Conservation (phyloP, 371 early-diverging fungal species). For the Mycotypha africana region DNA sequence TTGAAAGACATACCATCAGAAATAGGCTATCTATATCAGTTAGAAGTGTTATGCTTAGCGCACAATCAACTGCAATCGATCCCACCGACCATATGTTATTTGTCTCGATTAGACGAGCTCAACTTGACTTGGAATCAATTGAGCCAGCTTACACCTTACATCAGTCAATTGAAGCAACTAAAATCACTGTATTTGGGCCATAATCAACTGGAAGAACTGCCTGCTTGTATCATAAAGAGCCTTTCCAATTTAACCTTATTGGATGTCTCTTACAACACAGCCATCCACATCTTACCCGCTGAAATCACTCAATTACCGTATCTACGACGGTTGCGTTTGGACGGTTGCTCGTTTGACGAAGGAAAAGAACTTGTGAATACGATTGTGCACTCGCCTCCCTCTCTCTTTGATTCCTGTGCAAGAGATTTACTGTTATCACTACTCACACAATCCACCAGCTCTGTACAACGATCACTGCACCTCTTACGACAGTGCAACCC, state of each 20-base stretch:
- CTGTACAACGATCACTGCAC: conserved; percentile 34
- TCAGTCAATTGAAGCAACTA: conserved; percentile 26
- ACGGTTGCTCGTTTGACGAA: conserved; percentile 40
- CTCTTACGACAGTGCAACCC: too few relatives aligned
- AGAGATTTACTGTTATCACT: conserved; percentile 30
- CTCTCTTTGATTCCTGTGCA: conserved; percentile 71
- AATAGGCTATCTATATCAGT: conserved; percentile 53
- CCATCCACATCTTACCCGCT: conserved; percentile 30
- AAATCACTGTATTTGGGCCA: conserved; percentile 9
- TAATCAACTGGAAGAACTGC: conserved; percentile 33
- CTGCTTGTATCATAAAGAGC: conserved; percentile 61
- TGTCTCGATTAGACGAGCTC: conserved; percentile 51
- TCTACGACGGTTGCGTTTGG: conserved; percentile 50
- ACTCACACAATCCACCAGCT: not conserved
- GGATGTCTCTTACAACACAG: conserved; percentile 58
- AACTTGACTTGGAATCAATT: conserved; percentile 50
- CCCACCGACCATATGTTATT: conserved; percentile 62
- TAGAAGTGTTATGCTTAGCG: conserved; percentile 55
- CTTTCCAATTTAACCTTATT: conserved; percentile 52
- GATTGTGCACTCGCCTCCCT: conserved; percentile 39
- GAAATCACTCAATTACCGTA: conserved; percentile 41
- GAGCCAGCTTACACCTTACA: conserved; percentile 34
- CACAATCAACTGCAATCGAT: conserved; percentile 51
- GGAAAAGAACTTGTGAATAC: too few relatives aligned
- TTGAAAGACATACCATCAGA: conserved; percentile 57